Base-by-base conservation (phyloP, 257 asterid species). In the Voacanga thouarsii region DNA sequence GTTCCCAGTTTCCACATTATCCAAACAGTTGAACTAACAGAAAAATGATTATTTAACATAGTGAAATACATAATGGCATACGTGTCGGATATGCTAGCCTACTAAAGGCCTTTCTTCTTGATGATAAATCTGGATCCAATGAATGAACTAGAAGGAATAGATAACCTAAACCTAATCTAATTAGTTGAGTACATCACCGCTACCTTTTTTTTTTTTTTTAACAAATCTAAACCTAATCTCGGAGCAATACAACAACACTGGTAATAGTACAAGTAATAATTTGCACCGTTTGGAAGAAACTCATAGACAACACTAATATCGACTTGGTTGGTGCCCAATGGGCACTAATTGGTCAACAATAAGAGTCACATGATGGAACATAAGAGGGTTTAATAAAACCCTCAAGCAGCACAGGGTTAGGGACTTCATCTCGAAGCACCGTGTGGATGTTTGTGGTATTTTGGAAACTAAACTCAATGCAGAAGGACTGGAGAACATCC, bases 91-190 rank as follows among this genome's bases (percentile, higher is more conserved):
- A 93, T 87, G 37, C 88, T 88, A 18, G 95, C 97, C 63, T 81
- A 81, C 89, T 80, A 92, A 37, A 91, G 90, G 49, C 97, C 97
- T 86, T 91, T 91, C 86, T 91, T 91, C 89, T 91, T 91, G 85
- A 91, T 88, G 80, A 91, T 91, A 89, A 89, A 91, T 80, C 97
- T 91, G 80, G 95, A 89, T 81, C 95, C 95, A 84, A 91, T 90
- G 83, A 91, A 91, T 43, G 90, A 88, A 74, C 97, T 88, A 63
- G 95, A 91, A 43, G 89, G 93, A 73, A 90, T 84, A 23, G 93
- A 95, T 83, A 91, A 84, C 44, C 85, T 88, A 74, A 90, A 85
- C 80, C 95, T 93, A n/a, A 84, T 86, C 69, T 77, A 75, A 80
- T 91, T 88, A 23, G 85, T 76, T 51, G 75, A 85, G 85, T 79